Evolutionary conservation across 1,139 yeast species (phyloP), one percentile per base, ranked within the genome.

Genomic region (Maudiozyma humilis): DNA sequence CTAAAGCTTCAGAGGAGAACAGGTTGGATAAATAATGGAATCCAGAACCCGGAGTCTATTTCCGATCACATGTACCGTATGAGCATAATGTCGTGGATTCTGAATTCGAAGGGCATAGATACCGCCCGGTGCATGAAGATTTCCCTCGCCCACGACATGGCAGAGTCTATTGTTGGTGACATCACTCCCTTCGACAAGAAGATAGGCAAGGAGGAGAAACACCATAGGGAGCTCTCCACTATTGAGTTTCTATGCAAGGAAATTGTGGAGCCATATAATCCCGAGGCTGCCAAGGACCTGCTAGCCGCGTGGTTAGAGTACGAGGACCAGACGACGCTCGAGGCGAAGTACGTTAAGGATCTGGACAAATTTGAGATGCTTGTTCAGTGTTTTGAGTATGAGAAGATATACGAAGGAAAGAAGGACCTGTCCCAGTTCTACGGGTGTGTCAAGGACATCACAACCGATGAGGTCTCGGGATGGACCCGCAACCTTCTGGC

Each of bases 41-140:
- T 91, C 30, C 73, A 78, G 0, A 60, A 64, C 8, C 76, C 81
- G 37, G 74, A 91, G 64, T 79, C 89, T 41, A 89, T 91, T 45
- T 75, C 89, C 15, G 98, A 91, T 64, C 98, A 91, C 64, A 91
- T 91, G 97, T 91, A 91, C 62, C 75, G 98, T 49, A 91, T 91
- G 97, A 79, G 89, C 3, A 70, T 91, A 38, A 80, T 89, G 48
- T 72, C 94, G 15, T 76, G 89, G 82, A 65, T 85, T 25, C 71
- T 85, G 34, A 82, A 83, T 53, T 64, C 78, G 40, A 62, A 64
- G 12, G 52, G 56, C 4, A 62, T 73, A 12, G 68, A 75, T 51
- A 60, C 67, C 13, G 64, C 62, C 32, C 66, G 76, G 53, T 88
- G 96, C 69, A 83, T 81, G 47, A 83, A 85, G 63, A 87, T 91